Conservation (phyloP, 1,139 yeast species). For the Wickerhamomyces sp. region DNA sequence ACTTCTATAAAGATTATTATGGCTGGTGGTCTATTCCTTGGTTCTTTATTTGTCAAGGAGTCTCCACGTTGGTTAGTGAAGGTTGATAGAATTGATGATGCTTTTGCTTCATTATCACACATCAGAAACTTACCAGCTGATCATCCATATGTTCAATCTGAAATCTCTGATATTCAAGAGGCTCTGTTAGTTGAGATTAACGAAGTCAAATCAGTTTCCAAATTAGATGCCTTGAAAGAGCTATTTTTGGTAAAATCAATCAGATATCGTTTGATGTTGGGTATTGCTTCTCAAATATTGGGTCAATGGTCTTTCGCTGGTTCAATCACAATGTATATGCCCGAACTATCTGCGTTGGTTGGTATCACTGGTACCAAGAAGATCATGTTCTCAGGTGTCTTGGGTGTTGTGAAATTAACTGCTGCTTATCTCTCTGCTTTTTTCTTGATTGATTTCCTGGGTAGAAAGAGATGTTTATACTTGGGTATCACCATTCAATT, state of each 20-base stretch:
- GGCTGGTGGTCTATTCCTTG: slow-evolving; percentile 40
- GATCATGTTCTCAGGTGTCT: slow-evolving; percentile 50
- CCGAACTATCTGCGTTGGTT: slow-evolving; percentile 45
- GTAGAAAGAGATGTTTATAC: slow-evolving; percentile 42
- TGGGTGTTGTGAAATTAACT: slow-evolving; percentile 44
- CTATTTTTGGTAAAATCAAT: slow-evolving; percentile 37
- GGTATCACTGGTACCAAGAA: slow-evolving; percentile 40
- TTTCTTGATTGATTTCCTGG: slow-evolving; percentile 41
- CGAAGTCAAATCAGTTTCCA: slow-evolving; percentile 30
- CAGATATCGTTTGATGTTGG: slow-evolving; percentile 44
- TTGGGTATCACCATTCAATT: slow-evolving; percentile 35
- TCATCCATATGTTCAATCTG: slow-evolving; percentile 48
- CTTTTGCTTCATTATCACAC: slow-evolving; percentile 29
- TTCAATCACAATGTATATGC: slow-evolving; percentile 51
- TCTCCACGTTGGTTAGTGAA: slow-evolving; percentile 65
- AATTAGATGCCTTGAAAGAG: slow-evolving; percentile 30
- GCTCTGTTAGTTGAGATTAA: slow-evolving; percentile 37
- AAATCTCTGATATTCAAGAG: slow-evolving; percentile 50
- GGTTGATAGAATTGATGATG: slow-evolving; percentile 61
- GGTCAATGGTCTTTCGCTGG: slow-evolving; percentile 65
- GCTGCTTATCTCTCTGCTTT: slow-evolving; percentile 41
- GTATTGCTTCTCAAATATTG: slow-evolving; percentile 42
- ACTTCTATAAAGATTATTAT: slow-evolving; percentile 49
- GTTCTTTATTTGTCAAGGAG: slow-evolving; percentile 48
- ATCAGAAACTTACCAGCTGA: slow-evolving; percentile 43